Evolutionary conservation across 108 stramenopile species (phyloP).

Genomic region (Epipyxis sp.): DNA sequence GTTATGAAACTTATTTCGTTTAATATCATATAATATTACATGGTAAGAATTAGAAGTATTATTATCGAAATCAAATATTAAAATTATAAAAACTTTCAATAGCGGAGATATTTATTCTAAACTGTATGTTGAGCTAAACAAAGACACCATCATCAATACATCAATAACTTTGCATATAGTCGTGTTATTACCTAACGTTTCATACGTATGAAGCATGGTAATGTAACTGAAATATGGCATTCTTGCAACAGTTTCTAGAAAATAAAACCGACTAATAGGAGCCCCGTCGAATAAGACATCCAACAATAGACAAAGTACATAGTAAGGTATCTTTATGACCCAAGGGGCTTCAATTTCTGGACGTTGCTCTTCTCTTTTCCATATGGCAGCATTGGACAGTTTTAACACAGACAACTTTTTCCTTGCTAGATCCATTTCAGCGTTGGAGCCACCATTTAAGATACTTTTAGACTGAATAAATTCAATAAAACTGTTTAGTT

Average conservation of each 20-base stretch:
- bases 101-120: too few species aligned
- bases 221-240: constrained; percentile 93
- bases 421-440: too few species aligned
- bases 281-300: neutral
- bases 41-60: too few species aligned
- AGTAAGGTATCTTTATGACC: neutral
- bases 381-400: neutral
- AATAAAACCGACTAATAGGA: neutral
- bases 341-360: neutral
- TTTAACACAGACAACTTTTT: neutral
- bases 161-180: too few species aligned
- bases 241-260: constrained; percentile 60
- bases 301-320: neutral
- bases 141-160: too few species aligned
- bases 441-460: neutral
- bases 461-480: neutral
- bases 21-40: too few species aligned
- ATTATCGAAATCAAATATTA: too few species aligned
- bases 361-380: neutral
- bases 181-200: constrained; percentile 83
- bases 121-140: too few species aligned
- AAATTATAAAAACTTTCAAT: too few species aligned
- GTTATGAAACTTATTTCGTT: too few species aligned
- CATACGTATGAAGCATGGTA: constrained; percentile 81
- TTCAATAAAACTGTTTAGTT: neutral